Base-by-base conservation (phyloP, 2,329 filamentous ascomycete species). In the Ophiocordyceps camponoti-rufipedis region DNA sequence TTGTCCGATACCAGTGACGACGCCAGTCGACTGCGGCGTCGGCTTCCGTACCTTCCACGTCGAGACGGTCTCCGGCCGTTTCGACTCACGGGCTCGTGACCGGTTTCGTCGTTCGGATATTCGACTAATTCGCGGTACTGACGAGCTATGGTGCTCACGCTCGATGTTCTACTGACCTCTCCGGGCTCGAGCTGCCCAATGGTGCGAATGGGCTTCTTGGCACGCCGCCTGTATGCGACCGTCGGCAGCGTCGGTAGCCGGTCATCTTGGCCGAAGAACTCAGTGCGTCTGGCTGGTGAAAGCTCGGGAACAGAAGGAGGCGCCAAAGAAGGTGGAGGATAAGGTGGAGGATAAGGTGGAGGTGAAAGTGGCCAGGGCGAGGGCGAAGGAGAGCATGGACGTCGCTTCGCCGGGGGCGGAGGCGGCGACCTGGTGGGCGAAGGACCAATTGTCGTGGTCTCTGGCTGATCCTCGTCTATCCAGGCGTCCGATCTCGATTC, bases 151-250 rank as follows among this genome's bases (percentile, higher is more conserved):
- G 62, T 56, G 45, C 73, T 69, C 32, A 67, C 64, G 50, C 64
- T 70, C 1, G 62, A 61, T 1, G 58, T 61, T 50, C 64, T 62
- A 32, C 56, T 56, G 4, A 55, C 48, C 3, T 50, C 49, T 10
- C 51, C 52, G 4, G 52, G 49, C 48, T 74, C 71, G 2, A 71
- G 59, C 51, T 74, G 70, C 13, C 69, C 69, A 47, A 74, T 68
- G 10, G 59, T 58, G 40, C 62, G 62, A 19, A 73, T 67, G 0
- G 70, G 71, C 2, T 70, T 74, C 54, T 73, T 74, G 38, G 69
- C 68, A 44, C 67, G 66, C 29, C 67, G 64, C 46, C 68, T 63
- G 51, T 62, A 61, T 7, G 55, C 55, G 3, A 58, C 59, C 46
- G 40, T 56, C n/a, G 32, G 39, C 9, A 32, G 43, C 14, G 28